Percentiles rank a stretch among this genome's conserved stretches.
Conservation (phyloP, 371 early-diverging fungal species). For the Apophysomyces elegans region DNA sequence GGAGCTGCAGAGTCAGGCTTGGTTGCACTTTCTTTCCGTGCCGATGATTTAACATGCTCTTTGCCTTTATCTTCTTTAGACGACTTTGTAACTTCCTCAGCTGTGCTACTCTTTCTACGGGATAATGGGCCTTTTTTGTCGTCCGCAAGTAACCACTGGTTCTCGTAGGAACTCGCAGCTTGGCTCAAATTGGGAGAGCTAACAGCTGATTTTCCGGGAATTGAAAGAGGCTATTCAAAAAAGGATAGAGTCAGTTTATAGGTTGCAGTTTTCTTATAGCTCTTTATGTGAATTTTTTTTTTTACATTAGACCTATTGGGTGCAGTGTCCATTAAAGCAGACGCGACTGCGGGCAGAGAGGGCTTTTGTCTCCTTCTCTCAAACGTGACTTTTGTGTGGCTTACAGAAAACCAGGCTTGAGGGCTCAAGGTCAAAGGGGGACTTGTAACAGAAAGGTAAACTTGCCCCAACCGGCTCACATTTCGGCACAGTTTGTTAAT, state of each 20-base stretch:
- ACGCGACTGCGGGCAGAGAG: background rate
- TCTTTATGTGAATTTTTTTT: too few species aligned
- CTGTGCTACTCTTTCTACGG: constrained; percentile 7
- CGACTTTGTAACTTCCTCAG: background rate
- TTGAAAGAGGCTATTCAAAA: background rate
- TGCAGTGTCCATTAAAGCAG: constrained; percentile 10
- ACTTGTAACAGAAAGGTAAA: background rate
- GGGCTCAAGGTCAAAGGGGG: background rate
- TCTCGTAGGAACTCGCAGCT: constrained; percentile 12
- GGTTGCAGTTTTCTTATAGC: background rate
- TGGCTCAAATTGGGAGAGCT: background rate
- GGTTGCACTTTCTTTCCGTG: constrained; percentile 15
- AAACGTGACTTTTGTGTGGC: constrained; percentile 1
- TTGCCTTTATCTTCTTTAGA: constrained; percentile 22
- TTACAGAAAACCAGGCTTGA: background rate
- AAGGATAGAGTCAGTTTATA: background rate
- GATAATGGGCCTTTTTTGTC: constrained; percentile 4
- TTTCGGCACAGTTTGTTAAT: background rate
- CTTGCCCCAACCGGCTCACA: too few species aligned
- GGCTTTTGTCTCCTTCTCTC: background rate
- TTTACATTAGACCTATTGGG: constrained; percentile 2
- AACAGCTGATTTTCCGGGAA: background rate
- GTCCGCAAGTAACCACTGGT: constrained; percentile 13
- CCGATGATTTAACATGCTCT: constrained; percentile 16
- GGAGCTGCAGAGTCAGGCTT: constrained; percentile 15